Conservation (phyloP, 169 alveolate species). For the Cyclospora cayetanensis region DNA sequence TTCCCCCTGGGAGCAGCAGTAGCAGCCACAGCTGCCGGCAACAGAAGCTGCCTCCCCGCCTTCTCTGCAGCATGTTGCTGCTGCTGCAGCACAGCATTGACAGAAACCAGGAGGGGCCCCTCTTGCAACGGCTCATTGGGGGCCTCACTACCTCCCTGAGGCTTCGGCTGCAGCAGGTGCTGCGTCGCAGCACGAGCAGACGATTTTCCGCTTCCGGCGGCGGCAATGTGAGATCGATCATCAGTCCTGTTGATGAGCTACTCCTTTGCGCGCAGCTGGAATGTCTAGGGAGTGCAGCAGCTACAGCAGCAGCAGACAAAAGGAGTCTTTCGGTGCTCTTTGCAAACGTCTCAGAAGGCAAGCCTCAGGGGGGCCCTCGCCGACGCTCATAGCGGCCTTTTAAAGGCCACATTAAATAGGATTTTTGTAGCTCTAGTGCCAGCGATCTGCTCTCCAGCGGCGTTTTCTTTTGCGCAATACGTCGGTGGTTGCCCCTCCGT, state of each 20-base stretch:
- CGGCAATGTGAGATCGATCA: background rate
- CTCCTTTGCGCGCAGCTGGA: constrained; percentile 48
- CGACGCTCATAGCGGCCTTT: background rate
- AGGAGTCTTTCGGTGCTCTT: background rate
- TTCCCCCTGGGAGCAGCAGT: background rate
- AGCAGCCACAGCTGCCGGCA: constrained; percentile 31
- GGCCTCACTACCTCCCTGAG: constrained; percentile 50
- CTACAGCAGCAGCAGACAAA: constrained; percentile 50
- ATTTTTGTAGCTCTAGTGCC: too few species aligned
- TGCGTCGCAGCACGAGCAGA: constrained; percentile 49
- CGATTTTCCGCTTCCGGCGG: background rate
- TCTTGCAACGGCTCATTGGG: constrained; percentile 26
- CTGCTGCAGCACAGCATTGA: constrained; percentile 64
- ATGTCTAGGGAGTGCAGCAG: constrained; percentile 40
- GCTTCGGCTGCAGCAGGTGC: constrained; percentile 59
- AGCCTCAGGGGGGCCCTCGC: background rate
- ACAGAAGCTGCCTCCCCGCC: constrained; percentile 60
- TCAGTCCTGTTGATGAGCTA: constrained; percentile 24
- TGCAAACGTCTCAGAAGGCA: background rate
- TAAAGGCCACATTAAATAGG: background rate
- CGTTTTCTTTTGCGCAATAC: too few species aligned
- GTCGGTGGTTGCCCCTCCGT: too few species aligned
- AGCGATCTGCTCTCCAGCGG: too few species aligned
- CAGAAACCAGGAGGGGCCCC: background rate
- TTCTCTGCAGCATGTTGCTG: constrained; percentile 43